Evolutionary conservation across 139 green algal species (phyloP).

Genomic region (Diplosphaera chodatii): DNA sequence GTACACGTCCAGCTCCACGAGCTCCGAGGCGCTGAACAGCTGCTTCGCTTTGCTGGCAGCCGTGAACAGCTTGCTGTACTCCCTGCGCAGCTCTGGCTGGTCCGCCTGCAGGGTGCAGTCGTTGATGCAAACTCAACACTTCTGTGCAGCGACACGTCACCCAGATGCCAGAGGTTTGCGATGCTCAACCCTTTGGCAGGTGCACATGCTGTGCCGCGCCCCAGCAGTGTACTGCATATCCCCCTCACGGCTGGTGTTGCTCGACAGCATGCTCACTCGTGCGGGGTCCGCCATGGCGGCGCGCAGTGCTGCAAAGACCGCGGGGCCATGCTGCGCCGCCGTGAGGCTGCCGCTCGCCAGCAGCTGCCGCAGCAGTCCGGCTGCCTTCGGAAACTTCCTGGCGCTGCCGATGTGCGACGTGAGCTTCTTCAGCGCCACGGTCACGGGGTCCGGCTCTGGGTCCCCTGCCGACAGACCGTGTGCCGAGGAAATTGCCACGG

Average conservation of each 20-base stretch:
- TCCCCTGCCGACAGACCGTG: too few relatives aligned
- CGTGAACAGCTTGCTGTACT: slow-evolving; percentile 38
- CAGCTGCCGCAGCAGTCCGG: slow-evolving; percentile 61
- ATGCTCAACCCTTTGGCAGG: too few relatives aligned
- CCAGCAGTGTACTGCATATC: too few relatives aligned
- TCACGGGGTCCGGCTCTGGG: slow-evolving; percentile 26
- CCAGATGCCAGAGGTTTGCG: too few relatives aligned
- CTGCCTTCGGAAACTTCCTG: slow-evolving; percentile 68
- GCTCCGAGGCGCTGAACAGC: slow-evolving; percentile 36
- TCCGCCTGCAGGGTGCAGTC: slow-evolving; percentile 2
- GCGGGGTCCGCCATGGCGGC: slow-evolving; percentile 15
- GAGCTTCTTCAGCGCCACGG: slow-evolving; percentile 48
- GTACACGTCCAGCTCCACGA: slow-evolving; percentile 52
- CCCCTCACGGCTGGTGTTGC: too few relatives aligned
- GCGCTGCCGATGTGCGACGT: slow-evolving; percentile 45
- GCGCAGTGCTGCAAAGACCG: slow-evolving; percentile 47
- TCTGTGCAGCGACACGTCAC: too few relatives aligned
- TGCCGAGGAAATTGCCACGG: too few relatives aligned
- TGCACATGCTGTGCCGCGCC: too few relatives aligned
- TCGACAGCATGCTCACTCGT: too few relatives aligned
- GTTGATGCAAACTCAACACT: too few relatives aligned
- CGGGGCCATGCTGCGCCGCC: slow-evolving; percentile 14
- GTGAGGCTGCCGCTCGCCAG: slow-evolving; percentile 27
- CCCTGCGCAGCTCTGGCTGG: slow-evolving; percentile 18
- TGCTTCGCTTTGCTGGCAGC: slow-evolving; percentile 24